Evolutionary conservation across 768 basidiomycete genomes (phyloP).

Genomic region (Gloeostereum incarnatum): DNA sequence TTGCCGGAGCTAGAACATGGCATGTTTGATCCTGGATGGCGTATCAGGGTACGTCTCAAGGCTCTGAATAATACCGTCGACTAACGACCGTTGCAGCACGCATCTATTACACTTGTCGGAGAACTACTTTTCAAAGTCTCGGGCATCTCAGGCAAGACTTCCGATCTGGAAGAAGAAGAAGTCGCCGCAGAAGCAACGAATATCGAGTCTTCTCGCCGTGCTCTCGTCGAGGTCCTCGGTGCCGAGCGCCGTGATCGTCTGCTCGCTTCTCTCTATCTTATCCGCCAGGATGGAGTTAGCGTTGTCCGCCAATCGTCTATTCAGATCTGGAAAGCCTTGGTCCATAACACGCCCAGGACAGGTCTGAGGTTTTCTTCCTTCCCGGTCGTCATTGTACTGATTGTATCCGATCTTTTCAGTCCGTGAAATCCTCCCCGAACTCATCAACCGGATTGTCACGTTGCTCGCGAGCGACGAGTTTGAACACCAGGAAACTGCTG

Average conservation of each 20-base stretch:
- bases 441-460: slow-evolving; percentile 68
- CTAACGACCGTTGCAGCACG: slow-evolving; percentile 48
- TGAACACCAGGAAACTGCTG: slow-evolving; percentile 94
- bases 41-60: slow-evolving; percentile 88
- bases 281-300: slow-evolving; percentile 87
- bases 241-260: slow-evolving; percentile 85
- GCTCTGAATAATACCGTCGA: too few species aligned
- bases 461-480: slow-evolving; percentile 70
- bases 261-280: slow-evolving; percentile 82
- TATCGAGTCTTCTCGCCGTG: slow-evolving; percentile 76
- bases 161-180: slow-evolving; percentile 70
- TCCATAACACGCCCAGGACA: slow-evolving; percentile 88
- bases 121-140: slow-evolving; percentile 95
- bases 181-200: slow-evolving; percentile 50
- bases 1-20: slow-evolving; percentile 90
- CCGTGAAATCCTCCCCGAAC: slow-evolving; percentile 83
- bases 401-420: slow-evolving; percentile 30
- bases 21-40: slow-evolving; percentile 93
- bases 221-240: slow-evolving; percentile 83
- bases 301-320: slow-evolving; percentile 86
- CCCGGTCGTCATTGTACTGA: slow-evolving; percentile 1
- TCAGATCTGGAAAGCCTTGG: slow-evolving; percentile 97
- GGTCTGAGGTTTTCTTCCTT: slow-evolving; percentile 31
- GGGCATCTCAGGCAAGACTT: slow-evolving; percentile 86
- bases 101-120: slow-evolving; percentile 91